Evolutionary conservation across 306 rosid species (phyloP), one percentile per base, ranked within the genome.

Genomic region (Dalbergia oliveri): DNA sequence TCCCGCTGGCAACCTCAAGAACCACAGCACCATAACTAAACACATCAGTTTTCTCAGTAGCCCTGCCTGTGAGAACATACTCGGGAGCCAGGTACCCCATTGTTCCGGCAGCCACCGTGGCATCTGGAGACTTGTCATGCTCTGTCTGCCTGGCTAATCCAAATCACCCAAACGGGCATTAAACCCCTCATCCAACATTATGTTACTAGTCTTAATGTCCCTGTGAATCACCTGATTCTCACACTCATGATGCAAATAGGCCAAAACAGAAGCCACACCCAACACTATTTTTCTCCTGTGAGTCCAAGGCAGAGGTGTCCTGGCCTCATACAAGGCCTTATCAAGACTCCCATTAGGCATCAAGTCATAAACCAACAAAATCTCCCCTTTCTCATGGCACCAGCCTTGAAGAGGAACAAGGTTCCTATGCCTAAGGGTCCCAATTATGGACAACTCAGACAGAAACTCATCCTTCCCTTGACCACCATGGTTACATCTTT

Each of bases 81-180:
- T 94, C 98, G 7, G 98, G 98, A 0, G 98, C 98, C 41, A 94
- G 63, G 74, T 94, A 94, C 45, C 98, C 98, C 98, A 94, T 94
- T 75, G 98, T 94, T 8, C 98, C 98, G 0, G 98, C 98, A 1
- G 98, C 98, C 70, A 89, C 98, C 0, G 98, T 94, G 14, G 94
- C 97, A 41, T 94, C 97, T 5, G 98, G 98, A 0, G 97, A 91
- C 84, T 91, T 94, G 26, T 94, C 97, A 80, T 91, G 97, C 88
- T 91, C 95, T 3, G 92, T 87, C 73, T 94, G 97, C 64, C 94
- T 87, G 1, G 97, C 98, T 39, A 94, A 75, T 23, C 98, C 98
- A 94, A 94, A 89, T 94, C 98, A 1, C 97, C 95, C 37, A 91
- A 56, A 50, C 92, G 66, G 33, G 97, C 97, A 76, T 90, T 94